phyloP scores from a whole-genome alignment of 1,139 yeast species.

The Magnusiomyces sp. region DNA sequence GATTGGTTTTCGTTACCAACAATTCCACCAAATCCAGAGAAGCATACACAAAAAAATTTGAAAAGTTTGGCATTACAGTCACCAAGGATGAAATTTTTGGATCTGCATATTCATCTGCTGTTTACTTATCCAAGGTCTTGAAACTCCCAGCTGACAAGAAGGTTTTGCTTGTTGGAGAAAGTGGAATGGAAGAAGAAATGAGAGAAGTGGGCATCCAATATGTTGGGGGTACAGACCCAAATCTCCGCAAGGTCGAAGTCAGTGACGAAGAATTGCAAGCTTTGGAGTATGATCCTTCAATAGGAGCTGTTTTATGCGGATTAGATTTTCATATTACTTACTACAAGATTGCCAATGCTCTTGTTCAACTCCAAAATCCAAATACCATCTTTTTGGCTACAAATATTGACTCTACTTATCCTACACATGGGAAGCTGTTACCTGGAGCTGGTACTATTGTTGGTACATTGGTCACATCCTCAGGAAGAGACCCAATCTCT shows the following conservation, averaged over 20 bases:
- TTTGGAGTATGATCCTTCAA: constrained; percentile 56
- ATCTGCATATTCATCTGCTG: constrained; percentile 84
- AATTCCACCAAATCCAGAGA: constrained; percentile 62
- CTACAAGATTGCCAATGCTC: constrained; percentile 68
- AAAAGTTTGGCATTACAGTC: constrained; percentile 60
- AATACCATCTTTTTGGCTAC: constrained; percentile 79
- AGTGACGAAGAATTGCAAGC: constrained; percentile 29
- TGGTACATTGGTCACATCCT: constrained; percentile 65
- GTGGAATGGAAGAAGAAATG: constrained; percentile 72
- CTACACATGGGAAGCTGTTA: constrained; percentile 71
- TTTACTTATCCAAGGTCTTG: constrained; percentile 70
- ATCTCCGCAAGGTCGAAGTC: constrained; percentile 19
- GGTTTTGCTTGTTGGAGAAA: constrained; percentile 79
- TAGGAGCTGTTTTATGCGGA: constrained; percentile 95
- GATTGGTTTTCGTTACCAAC: constrained; percentile 76
- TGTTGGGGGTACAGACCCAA: constrained; percentile 61
- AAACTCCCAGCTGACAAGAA: constrained; percentile 65
- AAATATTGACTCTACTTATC: constrained; percentile 92
- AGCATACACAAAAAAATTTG: constrained; percentile 69
- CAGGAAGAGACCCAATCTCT: constrained; percentile 67
- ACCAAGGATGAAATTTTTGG: constrained; percentile 75
- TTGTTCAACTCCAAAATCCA: constrained; percentile 68
- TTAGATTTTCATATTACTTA: constrained; percentile 65
- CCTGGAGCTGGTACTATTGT: constrained; percentile 96
- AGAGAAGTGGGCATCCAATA: constrained; percentile 56